Base-by-base conservation (phyloP, 192 early-diverging fungal genomes). In the Backusella parvicylindrica region DNA sequence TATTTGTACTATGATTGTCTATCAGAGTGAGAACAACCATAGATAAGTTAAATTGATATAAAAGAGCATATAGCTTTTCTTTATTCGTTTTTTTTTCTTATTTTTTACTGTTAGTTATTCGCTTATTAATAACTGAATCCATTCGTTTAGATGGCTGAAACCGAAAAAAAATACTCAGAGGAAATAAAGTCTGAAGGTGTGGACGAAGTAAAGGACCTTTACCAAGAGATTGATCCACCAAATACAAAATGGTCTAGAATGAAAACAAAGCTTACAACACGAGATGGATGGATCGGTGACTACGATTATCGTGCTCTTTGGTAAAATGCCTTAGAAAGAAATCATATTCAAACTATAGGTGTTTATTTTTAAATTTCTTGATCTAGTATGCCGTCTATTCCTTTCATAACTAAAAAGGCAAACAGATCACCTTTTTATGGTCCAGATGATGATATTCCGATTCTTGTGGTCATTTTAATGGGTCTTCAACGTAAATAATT, bases 371-470 rank as follows among this genome's bases (percentile, higher is more conserved):
- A 36, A 35, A 68, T 16, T 38, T 68, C 2, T 11, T 38, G 32
- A 38, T 36, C n/a, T 37, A 68, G 82, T 49, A 81, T 78, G 71
- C 82, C 82, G 40, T 75, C 69, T 68, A 80, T 83, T 31, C 73
- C 73, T 18, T 80, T 81, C 11, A 79, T 77, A 49, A 63, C 76
- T 15, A 77, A 71, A 36, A 64, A 49, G 40, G 75, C 75, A 43
- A 50, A 43, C 4, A 33, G 64, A 1, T 74, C 73, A 49, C 84
- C 83, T n/a, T 85, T 85, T 73, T 85, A 84, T 74, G 84, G 84
- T 21, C 80, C 81, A 38, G 81, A 85, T 43, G 83, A 83, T 33
- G 81, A 85, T 41, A 75, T 85, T 2, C 84, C 84, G n/a, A 77
- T 78, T 32, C 40, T 85, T 37, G 74, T 85, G n/a, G 76, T 78